Evolutionary conservation across 371 early-diverging fungal genomes (phyloP), one percentile per base, ranked within the genome.

Genomic region (Mortierella sp.): DNA sequence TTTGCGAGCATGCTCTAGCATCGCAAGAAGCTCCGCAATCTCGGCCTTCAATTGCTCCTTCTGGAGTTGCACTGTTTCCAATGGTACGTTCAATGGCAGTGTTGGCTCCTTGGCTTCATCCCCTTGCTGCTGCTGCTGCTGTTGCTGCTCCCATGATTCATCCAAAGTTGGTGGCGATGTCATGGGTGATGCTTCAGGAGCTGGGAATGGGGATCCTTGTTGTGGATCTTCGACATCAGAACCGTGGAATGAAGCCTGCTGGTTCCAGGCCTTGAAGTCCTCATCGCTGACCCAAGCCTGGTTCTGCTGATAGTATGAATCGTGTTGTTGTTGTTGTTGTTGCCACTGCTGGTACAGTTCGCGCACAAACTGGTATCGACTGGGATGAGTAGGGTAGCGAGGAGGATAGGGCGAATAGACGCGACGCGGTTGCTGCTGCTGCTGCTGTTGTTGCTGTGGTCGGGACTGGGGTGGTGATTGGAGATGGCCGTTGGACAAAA

Each of bases 21-120:
- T 34, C n/a, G 39, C 47, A 43, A 57, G 37, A 13, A 65, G 39
- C 34, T 57, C 65, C 4, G 12, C 47, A 44, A 65, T 65, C 37
- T 65, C 58, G 22, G 53, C 47, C 13, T 22, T 43, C 27, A 65
- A 29, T 27, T n/a, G 13, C 22, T 51, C 56, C 7, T 47, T 63
- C 17, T 63, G 47, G 24, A 34, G 21, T 16, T 62, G 60, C 2
- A 40, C 34, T 34, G 4, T 10, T 34, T 34, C 34, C 34, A 4
- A 34, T 34, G 34, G 34, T 10, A 10, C 34, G 34, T 34, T 34
- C 34, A n/a, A n/a, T n/a, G n/a, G n/a, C n/a, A n/a, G n/a, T n/a
- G n/a, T n/a, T n/a, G n/a, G n/a, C n/a, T n/a, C n/a, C n/a, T n/a
- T 19, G 34, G 8, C 13, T 57, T 49, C 50, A 24, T 29, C 21